phyloP scores from a whole-genome alignment of 148 eudicot species.

The Beta vulgaris region DNA sequence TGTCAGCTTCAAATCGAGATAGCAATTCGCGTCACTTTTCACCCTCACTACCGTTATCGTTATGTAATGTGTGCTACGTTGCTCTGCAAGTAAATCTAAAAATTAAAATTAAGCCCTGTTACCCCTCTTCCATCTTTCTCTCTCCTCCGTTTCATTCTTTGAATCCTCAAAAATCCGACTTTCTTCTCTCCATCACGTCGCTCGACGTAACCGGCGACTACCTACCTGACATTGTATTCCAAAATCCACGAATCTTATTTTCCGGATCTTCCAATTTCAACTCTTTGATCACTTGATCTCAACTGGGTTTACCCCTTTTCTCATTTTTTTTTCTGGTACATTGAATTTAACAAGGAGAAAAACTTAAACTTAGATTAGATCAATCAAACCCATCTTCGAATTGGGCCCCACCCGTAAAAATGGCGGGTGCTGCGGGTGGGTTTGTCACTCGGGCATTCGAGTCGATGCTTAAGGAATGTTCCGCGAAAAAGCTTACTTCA shows the following conservation, averaged over 20 bases:
- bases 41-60: too few species aligned
- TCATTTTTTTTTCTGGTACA: not conserved
- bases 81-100: not conserved
- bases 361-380: not conserved
- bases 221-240: not conserved
- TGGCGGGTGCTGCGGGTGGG: constrained; percentile 98
- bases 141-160: not conserved
- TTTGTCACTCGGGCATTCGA: constrained; percentile 88
- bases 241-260: not conserved
- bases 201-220: not conserved
- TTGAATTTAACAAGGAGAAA: not conserved
- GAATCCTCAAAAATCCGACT: not conserved
- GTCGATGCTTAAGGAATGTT: constrained; percentile 87
- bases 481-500: constrained; percentile 57
- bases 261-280: constrained; percentile 15
- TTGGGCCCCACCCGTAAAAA: constrained; percentile 13
- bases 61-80: too few species aligned
- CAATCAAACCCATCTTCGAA: constrained; percentile 4
- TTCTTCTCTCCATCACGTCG: not conserved
- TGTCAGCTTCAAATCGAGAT: too few species aligned
- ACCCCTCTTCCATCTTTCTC: not conserved
- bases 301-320: constrained; percentile 11
- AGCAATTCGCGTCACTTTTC: too few species aligned
- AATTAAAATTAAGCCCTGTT: not conserved
- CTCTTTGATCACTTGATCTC: constrained; percentile 21